A percentile compares a stretch with the other conserved stretches of the same genome.
These are phyloP conservation scores for Buxus sempervirens DNA, from an alignment of 164 flowering plant genomes.

Conservation along the genomic window DNA sequence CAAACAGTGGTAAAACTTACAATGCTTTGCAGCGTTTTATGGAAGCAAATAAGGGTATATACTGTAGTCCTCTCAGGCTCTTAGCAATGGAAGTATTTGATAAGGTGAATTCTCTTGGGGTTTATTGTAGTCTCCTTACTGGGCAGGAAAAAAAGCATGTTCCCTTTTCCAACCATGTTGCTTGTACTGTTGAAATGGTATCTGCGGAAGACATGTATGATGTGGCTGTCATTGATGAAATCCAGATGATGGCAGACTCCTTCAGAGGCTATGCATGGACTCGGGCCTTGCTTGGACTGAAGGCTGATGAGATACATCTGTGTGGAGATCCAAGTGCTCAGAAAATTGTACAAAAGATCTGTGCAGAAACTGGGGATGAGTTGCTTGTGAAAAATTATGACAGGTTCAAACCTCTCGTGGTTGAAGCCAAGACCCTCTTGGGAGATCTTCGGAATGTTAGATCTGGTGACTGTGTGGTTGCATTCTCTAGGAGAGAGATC, in stretches of 20 bases:
- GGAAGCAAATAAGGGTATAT: constrained; percentile 83
- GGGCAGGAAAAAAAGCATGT: constrained; percentile 86
- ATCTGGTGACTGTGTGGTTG: constrained; percentile 93
- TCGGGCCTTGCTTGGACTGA: constrained; percentile 80
- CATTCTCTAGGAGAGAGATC: constrained; percentile 93
- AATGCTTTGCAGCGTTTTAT: constrained; percentile 83
- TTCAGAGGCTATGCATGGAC: constrained; percentile 94
- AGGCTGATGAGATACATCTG: constrained; percentile 92
- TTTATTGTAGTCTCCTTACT: constrained; percentile 83
- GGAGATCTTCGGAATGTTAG: constrained; percentile 73
- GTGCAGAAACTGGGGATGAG: constrained; percentile 83
- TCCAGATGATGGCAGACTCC: constrained; percentile 90
- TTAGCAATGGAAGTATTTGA: constrained; percentile 97
- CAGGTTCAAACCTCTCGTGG: constrained; percentile 92
- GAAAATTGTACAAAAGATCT: constrained; percentile 62
- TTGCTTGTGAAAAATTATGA: constrained; percentile 69
- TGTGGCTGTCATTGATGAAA: constrained; percentile 92
- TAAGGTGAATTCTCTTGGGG: constrained; percentile 74
- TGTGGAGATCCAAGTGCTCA: constrained; percentile 97
- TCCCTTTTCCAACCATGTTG: constrained; percentile 74
- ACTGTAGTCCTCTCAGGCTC: constrained; percentile 88
- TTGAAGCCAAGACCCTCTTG: constrained; percentile 81
- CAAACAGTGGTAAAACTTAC: constrained; percentile 92
- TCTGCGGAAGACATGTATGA: constrained; percentile 75
- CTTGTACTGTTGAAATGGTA: constrained; percentile 96